Evolutionary conservation across 2,329 filamentous ascomycete species (phyloP).

Genomic region (Trichoderma afroharzianum): DNA sequence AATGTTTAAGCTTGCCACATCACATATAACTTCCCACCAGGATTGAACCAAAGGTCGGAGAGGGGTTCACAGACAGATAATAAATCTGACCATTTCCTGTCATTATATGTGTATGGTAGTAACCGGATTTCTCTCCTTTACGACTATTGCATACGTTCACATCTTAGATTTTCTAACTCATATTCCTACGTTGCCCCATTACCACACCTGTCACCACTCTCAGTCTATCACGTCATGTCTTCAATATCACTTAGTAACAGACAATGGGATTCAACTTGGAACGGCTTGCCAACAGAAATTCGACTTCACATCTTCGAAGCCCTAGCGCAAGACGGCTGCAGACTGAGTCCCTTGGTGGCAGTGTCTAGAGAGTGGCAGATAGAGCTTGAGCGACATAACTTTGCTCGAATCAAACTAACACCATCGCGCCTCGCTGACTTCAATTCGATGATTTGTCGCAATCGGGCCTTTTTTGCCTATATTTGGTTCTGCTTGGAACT

Average conservation of each 20-base stretch:
- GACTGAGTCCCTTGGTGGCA: slow-evolving; percentile 25
- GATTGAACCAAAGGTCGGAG: not conserved
- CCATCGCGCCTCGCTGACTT: slow-evolving; percentile 28
- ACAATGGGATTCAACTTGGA: not conserved
- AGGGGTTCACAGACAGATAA: not conserved
- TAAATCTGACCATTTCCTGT: not conserved
- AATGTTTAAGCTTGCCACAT: not conserved
- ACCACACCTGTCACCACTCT: not conserved
- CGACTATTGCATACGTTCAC: not conserved
- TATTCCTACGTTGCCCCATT: not conserved
- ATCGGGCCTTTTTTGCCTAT: slow-evolving; percentile 25
- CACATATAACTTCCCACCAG: not conserved
- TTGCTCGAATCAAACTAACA: slow-evolving; percentile 30
- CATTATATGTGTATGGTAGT: not conserved
- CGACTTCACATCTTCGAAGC: slow-evolving; percentile 22
- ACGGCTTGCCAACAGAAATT: slow-evolving; percentile 1
- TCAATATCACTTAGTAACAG: not conserved
- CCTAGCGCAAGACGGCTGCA: slow-evolving; percentile 24
- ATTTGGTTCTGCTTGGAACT: slow-evolving; percentile 26
- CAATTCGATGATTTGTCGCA: slow-evolving; percentile 28
- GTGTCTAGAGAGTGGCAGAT: slow-evolving; percentile 33
- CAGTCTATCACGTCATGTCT: not conserved
- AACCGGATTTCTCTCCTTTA: not conserved
- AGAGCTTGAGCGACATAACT: slow-evolving; percentile 29
- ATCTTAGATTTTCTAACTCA: not conserved